Evolutionary conservation across 2,329 filamentous ascomycete genomes (phyloP).

Genomic region (Sarocladium brachiariae): DNA sequence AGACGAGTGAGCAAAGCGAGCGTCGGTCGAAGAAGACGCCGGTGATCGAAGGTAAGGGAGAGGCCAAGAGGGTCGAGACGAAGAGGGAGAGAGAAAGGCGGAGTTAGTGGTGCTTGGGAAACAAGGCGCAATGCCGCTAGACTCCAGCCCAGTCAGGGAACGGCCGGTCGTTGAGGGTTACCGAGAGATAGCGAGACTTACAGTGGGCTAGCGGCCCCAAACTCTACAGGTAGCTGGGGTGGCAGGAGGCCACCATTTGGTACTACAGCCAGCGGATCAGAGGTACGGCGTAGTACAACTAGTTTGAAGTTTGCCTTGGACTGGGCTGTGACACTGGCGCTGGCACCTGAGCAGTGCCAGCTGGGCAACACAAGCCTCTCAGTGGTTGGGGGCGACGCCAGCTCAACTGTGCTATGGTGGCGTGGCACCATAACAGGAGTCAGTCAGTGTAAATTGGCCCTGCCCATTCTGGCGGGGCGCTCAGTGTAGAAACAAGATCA

Average conservation of each 20-base stretch:
- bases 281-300: background rate
- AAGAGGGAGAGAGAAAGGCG: conserved; percentile 7
- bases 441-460: too few species aligned
- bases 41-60: background rate
- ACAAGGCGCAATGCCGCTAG: conserved; percentile 1
- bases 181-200: background rate
- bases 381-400: background rate
- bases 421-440: background rate
- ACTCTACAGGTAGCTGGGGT: too few species aligned
- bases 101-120: conserved; percentile 2
- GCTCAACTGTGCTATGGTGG: background rate
- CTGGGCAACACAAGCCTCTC: background rate
- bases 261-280: too few species aligned
- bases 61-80: background rate
- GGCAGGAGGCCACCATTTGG: too few species aligned
- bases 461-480: too few species aligned
- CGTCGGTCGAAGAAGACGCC: background rate
- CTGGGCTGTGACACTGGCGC: too few species aligned
- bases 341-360: too few species aligned
- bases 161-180: conserved; percentile 1
- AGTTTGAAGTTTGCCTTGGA: too few species aligned
- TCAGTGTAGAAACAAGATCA: background rate
- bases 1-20: conserved; percentile 7
- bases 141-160: background rate
- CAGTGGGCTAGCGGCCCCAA: background rate